phyloP scores from a whole-genome alignment of 495 filamentous ascomycete species.

The Amorphotheca resinae region DNA sequence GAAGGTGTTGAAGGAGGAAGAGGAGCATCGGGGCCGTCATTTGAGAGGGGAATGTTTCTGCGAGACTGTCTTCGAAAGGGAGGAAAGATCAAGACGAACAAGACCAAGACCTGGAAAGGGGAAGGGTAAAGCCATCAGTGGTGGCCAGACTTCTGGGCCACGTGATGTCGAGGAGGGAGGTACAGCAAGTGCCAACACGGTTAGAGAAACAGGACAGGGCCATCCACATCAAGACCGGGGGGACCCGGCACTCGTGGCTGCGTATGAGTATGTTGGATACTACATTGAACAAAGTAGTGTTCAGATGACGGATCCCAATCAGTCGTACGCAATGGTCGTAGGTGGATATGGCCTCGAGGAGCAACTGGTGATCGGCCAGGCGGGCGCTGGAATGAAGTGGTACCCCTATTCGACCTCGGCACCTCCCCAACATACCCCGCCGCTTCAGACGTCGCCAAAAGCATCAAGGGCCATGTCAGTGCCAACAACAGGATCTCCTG shows the following conservation, averaged over 20 bases:
- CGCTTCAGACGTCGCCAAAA: not conserved
- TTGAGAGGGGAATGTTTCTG: conserved; percentile 11
- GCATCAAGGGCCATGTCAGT: not conserved
- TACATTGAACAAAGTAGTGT: not conserved
- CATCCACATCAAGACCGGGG: not conserved
- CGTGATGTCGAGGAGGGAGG: not conserved
- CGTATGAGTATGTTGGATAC: conserved; percentile 13
- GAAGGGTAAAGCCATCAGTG: not conserved
- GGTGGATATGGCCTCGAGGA: not conserved
- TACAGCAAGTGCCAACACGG: not conserved
- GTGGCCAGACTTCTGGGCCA: not conserved
- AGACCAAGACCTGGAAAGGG: not conserved
- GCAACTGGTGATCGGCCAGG: conserved; percentile 2
- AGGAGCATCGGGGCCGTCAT: conserved; percentile 14
- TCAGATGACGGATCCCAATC: not conserved
- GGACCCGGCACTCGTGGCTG: not conserved
- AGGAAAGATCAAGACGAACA: conserved; percentile 5
- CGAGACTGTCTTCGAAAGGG: conserved; percentile 11
- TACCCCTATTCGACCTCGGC: conserved; percentile 2
- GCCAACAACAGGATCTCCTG: not conserved
- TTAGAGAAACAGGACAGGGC: not conserved
- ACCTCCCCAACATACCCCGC: not conserved
- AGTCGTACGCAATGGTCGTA: conserved; percentile 1
- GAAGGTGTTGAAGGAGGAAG: conserved; percentile 12
- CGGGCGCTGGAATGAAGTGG: conserved; percentile 13